Base-by-base conservation (phyloP, 176 grass and related monocot genomes). In the Eleusine coracana region DNA sequence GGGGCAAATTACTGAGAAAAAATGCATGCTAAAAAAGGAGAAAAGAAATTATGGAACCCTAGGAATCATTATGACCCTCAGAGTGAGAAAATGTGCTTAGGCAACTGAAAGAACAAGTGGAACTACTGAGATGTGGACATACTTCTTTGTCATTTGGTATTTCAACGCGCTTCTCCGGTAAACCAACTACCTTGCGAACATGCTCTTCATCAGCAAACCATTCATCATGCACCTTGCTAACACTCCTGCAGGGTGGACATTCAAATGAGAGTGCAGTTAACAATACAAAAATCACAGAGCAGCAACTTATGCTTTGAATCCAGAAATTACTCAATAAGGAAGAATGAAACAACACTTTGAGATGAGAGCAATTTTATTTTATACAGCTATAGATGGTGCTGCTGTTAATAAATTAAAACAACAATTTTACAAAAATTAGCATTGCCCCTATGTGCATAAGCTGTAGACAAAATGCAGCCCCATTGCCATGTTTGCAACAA, bases 161-260 rank as follows among this genome's bases (percentile, higher is more conserved):
- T 65, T 87, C 89, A 46, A 40, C 72, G 31, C 51, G 66, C 65
- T 90, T 96, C 81, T 96, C 97, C 62, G 84, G 89, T 56, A 99
- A 94, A 74, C 97, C 97, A 78, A 99, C 89, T 75, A 86, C 80
- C 85, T 94, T 99, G 25, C 97, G 91, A 75, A 94, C 97, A 80
- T 54, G 78, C 62, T 99, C 97, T 90, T 99, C 97, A 86, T 99
- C 93, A 70, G 91, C 97, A 83, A 99, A 99, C 97, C 97, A 99
- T 94, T 96, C 97, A 41, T 99, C 97, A 68, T 99, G 97, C 77
- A 99, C 97, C 87, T 93, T 93, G 87, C 97, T 99, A 54, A 99
- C 93, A 87, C 93, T 99, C 97, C 97, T 99, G 91, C 20, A 34
- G 66, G 60, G 41, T 44, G 8, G 34, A 69, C 28, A 75, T 82